Evolutionary conservation across 805 yeast genomes (phyloP).

Genomic region (Sugiyamaella qingdaonensis): DNA sequence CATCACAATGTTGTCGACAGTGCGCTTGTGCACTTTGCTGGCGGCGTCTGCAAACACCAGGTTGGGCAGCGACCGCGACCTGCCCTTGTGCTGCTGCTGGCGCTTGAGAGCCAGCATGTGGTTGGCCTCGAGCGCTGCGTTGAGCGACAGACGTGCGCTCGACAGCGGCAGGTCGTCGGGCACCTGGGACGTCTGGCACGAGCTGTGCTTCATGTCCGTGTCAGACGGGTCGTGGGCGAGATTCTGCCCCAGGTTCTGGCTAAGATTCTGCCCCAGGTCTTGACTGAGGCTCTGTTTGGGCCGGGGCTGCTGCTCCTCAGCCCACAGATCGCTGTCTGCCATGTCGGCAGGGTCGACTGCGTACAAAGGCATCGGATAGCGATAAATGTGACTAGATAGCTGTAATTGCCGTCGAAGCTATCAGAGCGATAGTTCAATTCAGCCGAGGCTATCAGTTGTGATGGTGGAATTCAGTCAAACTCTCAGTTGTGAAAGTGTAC

Average conservation of each 20-base stretch:
- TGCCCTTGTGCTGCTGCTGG: slow-evolving; percentile 15
- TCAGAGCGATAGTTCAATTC: too few relatives aligned
- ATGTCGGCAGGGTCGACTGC: not conserved
- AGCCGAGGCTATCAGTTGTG: too few relatives aligned
- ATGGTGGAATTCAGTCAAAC: too few relatives aligned
- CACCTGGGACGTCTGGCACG: not conserved
- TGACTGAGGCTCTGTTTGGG: not conserved
- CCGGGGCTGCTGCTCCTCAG: not conserved
- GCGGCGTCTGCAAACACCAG: slow-evolving; percentile 13
- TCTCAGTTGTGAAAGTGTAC: too few relatives aligned
- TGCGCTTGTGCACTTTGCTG: slow-evolving; percentile 12
- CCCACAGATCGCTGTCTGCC: slow-evolving; percentile 1
- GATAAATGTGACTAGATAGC: too few relatives aligned
- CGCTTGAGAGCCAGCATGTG: not conserved
- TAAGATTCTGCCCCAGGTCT: not conserved
- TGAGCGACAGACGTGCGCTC: slow-evolving; percentile 5
- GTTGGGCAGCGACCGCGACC: slow-evolving; percentile 23
- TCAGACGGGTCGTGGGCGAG: not conserved
- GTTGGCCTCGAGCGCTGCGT: slow-evolving; percentile 1
- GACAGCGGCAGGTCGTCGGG: slow-evolving; percentile 1
- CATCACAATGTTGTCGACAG: not conserved
- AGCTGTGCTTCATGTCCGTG: not conserved
- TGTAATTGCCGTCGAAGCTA: too few relatives aligned
- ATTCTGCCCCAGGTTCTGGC: not conserved
- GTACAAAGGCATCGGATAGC: not conserved